phyloP scores from a whole-genome alignment of 2,329 filamentous ascomycete species.

The Fusarium nodosum region DNA sequence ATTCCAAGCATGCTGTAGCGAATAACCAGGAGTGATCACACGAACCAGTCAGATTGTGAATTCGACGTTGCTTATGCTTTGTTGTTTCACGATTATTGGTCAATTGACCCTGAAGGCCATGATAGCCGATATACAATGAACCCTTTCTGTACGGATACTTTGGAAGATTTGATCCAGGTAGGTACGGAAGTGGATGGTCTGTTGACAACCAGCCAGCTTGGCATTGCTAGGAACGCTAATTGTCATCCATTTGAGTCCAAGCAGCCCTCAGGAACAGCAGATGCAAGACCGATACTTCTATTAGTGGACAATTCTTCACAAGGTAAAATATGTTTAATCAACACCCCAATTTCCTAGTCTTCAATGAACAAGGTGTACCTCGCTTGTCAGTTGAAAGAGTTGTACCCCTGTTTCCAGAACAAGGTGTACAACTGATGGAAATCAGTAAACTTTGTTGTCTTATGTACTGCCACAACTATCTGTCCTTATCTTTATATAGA shows the following conservation, averaged over 20 bases:
- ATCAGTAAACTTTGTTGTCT: constrained; percentile 15
- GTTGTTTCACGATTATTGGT: constrained; percentile 17
- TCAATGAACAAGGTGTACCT: constrained; percentile 15
- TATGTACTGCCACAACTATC: background rate
- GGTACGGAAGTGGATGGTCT: background rate
- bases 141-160: background rate
- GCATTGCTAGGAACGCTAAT: background rate
- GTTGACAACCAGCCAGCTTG: background rate
- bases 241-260: background rate
- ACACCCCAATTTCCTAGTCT: background rate
- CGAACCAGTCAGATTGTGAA: background rate
- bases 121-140: constrained; percentile 3
- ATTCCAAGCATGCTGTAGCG: too few relatives aligned
- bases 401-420: constrained; percentile 15
- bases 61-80: background rate
- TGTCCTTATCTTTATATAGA: background rate
- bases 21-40: background rate
- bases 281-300: background rate
- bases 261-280: background rate
- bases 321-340: background rate
- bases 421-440: background rate
- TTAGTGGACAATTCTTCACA: background rate
- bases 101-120: constrained; percentile 5
- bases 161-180: background rate
- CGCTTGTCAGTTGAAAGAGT: constrained; percentile 16